These are phyloP conservation scores for Pichia inconspicua DNA, from an alignment of 1,139 yeast genomes.

Conservation along the genomic window DNA sequence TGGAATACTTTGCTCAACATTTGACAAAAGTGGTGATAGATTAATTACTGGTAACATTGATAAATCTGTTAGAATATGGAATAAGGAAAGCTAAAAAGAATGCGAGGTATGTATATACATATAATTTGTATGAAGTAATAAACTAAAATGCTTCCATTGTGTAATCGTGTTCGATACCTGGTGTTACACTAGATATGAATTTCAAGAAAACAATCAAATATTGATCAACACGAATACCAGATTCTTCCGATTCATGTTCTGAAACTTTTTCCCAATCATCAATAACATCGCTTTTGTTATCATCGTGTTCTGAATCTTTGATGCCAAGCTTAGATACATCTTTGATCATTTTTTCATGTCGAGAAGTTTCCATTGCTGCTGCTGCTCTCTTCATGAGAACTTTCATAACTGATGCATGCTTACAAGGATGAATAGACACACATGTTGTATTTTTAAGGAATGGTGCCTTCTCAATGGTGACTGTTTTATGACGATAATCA, in stretches of 20 bases:
- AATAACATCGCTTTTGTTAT: constrained; percentile 28
- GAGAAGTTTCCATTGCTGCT: constrained; percentile 35
- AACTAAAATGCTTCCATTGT: constrained; percentile 79
- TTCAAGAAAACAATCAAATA: constrained; percentile 82
- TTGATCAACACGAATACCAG: constrained; percentile 75
- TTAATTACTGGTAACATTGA: constrained; percentile 85
- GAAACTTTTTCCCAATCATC: constrained; percentile 37
- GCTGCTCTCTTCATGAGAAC: constrained; percentile 66
- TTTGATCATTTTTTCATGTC: constrained; percentile 26
- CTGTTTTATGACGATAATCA: constrained; percentile 92
- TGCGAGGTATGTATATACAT: not conserved
- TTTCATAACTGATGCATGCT: constrained; percentile 91
- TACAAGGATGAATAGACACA: constrained; percentile 93
- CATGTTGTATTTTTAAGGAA: constrained; percentile 71
- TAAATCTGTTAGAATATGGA: constrained; percentile 84
- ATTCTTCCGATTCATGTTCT: constrained; percentile 30
- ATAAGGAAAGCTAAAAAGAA: constrained; percentile 34
- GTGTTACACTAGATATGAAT: constrained; percentile 93
- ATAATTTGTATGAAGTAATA: not conserved
- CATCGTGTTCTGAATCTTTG: not conserved
- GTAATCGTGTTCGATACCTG: constrained; percentile 94
- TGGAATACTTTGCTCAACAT: constrained; percentile 64
- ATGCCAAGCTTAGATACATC: constrained; percentile 37
- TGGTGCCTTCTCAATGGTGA: constrained; percentile 90
- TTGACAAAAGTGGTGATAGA: constrained; percentile 84